Base-by-base conservation (phyloP, 2,329 filamentous ascomycete genomes). In the Dactylellina sp. region DNA sequence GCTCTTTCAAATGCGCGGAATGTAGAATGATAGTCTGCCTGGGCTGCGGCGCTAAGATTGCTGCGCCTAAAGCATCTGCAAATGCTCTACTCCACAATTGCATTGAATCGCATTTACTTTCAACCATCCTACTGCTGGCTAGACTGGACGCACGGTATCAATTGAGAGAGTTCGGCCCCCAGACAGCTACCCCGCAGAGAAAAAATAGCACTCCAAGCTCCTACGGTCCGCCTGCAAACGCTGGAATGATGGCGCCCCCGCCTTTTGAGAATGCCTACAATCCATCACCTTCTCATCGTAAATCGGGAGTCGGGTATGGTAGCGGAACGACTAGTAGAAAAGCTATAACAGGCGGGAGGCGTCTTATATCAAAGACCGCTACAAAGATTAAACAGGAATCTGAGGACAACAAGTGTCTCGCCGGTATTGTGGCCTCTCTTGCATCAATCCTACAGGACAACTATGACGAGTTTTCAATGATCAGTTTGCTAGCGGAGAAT, bases 141-240 rank as follows among this genome's bases (percentile, higher is more conserved):
- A 60, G 57, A 25, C 44, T 65, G 20, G 68, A 72, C 55, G 44
- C 60, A 20, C 24, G 68, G 52, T 72, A 60, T 53, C 39, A 40
- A 6, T n/a, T 72, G 22, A 59, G 18, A 37, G 60, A 72, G 25
- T 71, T 52, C 7, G 37, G 53, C 14, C 7, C 28, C 4, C 44
- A 28, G 2, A 62, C 16, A 7, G 12, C 24, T 11, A 14, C 11
- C 9, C 1, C 35, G 22, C n/a, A 44, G 5, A 40, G 20, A n/a
- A 46, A 40, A 11, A 1, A 25, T 6, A 46, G 22, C 16, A n/a
- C 22, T 0, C 32, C 24, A 12, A 25, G 18, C 11, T 32, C 49
- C 18, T 37, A 37, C n/a, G n/a, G n/a, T n/a, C n/a, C n/a, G n/a
- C n/a, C n/a, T n/a, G n/a, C n/a, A n/a, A n/a, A n/a, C n/a, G n/a